phyloP scores from a whole-genome alignment of 2,329 filamentous ascomycete species.

The Albophoma yamanashiensis region DNA sequence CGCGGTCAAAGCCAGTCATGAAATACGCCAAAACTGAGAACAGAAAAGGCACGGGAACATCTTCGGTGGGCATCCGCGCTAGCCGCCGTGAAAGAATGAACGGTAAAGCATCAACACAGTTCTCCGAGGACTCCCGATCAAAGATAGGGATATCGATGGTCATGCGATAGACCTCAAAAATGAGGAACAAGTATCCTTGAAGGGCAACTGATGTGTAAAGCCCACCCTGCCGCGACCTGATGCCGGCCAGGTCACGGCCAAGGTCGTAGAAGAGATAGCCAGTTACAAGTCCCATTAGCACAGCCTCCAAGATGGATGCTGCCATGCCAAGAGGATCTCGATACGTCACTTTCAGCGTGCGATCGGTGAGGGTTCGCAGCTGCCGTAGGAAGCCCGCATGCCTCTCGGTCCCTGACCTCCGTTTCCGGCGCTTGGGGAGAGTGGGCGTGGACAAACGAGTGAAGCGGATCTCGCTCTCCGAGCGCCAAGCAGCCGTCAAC shows the following conservation, averaged over 20 bases:
- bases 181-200: slow-evolving; percentile 65
- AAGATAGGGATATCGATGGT: slow-evolving; percentile 67
- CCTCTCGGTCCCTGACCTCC: slow-evolving; percentile 17
- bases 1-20: slow-evolving; percentile 61
- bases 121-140: slow-evolving; percentile 64
- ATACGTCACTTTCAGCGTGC: slow-evolving; percentile 61
- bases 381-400: slow-evolving; percentile 52
- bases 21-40: slow-evolving; percentile 67
- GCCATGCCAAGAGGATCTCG: slow-evolving; percentile 69
- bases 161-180: slow-evolving; percentile 67
- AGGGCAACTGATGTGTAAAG: slow-evolving; percentile 62
- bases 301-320: slow-evolving; percentile 57
- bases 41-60: slow-evolving; percentile 60
- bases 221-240: slow-evolving; percentile 62
- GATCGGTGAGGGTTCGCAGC: slow-evolving; percentile 52
- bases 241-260: slow-evolving; percentile 55
- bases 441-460: slow-evolving; percentile 7
- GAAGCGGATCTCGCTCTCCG: slow-evolving; percentile 21
- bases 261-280: slow-evolving; percentile 65
- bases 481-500: slow-evolving; percentile 50
- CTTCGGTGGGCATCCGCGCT: slow-evolving; percentile 59
- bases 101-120: slow-evolving; percentile 57
- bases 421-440: slow-evolving; percentile 4
- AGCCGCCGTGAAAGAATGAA: slow-evolving; percentile 62
- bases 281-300: slow-evolving; percentile 59